Percentiles rank a stretch among this genome's conserved stretches.
Conservation (phyloP, 164 flowering plant genomes). For the Vitis vinifera region ASM3070453v1 NC_081811.1:30443501-30444000, state of each 20-base stretch:
- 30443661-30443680: not conserved
- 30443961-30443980: too few relatives aligned
- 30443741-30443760: constrained; percentile 10
- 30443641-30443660: not conserved
- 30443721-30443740: not conserved
- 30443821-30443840: constrained; percentile 91
- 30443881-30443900: not conserved
- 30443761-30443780: constrained; percentile 98
- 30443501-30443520: constrained; percentile 94
- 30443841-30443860: constrained; percentile 34
- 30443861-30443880: not conserved
- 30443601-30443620: constrained; percentile 73
- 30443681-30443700: not conserved
- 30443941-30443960: not conserved
- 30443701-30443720: not conserved
- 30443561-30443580: constrained; percentile 89
- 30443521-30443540: constrained; percentile 96
- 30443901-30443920: too few relatives aligned
- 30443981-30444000: too few relatives aligned
- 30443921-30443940: too few relatives aligned
- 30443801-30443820: constrained; percentile 98
- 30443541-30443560: constrained; percentile 92
- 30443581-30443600: constrained; percentile 86
- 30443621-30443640: constrained; percentile 83
- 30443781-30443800: constrained; percentile 95